Evolutionary conservation across 768 basidiomycete species (phyloP), one percentile per base, ranked within the genome.

Genomic region (Amanita inopinata): DNA sequence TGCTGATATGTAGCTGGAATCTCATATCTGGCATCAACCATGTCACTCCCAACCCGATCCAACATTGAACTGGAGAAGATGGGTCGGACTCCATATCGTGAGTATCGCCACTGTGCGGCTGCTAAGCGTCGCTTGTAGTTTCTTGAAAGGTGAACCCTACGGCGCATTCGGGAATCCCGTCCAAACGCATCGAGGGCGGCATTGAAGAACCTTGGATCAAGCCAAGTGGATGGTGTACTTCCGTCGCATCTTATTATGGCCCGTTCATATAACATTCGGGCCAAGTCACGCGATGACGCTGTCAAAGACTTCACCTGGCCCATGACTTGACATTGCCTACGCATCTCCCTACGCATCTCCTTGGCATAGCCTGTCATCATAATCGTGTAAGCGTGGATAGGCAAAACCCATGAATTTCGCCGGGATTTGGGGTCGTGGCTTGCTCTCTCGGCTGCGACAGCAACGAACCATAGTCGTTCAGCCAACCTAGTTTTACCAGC

Each of bases 161-260:
- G 49, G 2, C 43, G 17, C 51, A 40, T 46, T 17, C 36, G 15
- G 12, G 54, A 34, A 6, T 33, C 40, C 4, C 50, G 45, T 12
- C 59, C 53, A 27, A 71, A 66, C 34, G 80, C 59, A 7, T 61
- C 56, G 9, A 85, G 58, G 6, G 74, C 63, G 1, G 76, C 76
- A 42, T 82, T 83, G 61, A 78, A 84, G 54, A 83, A 83, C 33
- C 72, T 66, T n/a, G 69, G 72, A 50, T 87, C 83, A 0, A 74
- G 71, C 18, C 47, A 15, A 17, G 46, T 5, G 72, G 73, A 14
- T 66, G 51, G 40, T 64, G 52, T 25, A 62, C 44, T 19, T 53
- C 43, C 2, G 33, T 33, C 50, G 48, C 38, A 42, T 47, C 47
- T 18, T 46, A 15, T 18, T 33, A 11, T 30, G 20, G 43, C 40